Conservation (phyloP, 805 yeast species). For the Wickerhamomyces sydowiorum region DNA sequence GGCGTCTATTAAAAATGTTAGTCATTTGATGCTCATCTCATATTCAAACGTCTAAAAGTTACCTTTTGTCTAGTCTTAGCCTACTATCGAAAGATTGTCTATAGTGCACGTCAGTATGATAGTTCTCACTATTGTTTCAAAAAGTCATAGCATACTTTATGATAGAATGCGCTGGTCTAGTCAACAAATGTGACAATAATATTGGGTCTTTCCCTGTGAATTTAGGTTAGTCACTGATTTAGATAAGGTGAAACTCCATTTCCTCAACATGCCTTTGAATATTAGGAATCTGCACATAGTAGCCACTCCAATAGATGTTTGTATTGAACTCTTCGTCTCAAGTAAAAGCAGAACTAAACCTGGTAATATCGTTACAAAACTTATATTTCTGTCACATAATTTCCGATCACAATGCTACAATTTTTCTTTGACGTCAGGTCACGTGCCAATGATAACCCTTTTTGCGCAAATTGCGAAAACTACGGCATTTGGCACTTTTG, state of each 20-base stretch:
- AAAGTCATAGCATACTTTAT: constrained; percentile 45
- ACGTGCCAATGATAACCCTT: not conserved
- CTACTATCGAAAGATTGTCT: constrained; percentile 87
- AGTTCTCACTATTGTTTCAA: not conserved
- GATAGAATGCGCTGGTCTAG: constrained; percentile 95
- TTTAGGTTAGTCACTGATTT: not conserved
- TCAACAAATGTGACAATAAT: constrained; percentile 75
- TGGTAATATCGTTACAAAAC: no score
- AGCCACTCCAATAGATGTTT: no score
- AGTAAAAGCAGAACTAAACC: no score
- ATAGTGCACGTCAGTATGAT: constrained; percentile 1
- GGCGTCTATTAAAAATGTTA: constrained; percentile 44
- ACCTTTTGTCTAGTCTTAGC: constrained; percentile 66
- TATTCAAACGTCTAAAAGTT: no score
- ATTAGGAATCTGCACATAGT: constrained; percentile 89
- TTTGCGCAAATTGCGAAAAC: not conserved
- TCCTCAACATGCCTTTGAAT: constrained; percentile 56
- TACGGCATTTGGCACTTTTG: no score
- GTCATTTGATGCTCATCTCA: not conserved
- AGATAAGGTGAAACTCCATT: no score
- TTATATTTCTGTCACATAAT: no score
- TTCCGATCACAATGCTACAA: no score
- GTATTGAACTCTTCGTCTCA: no score
- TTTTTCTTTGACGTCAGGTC: not conserved
- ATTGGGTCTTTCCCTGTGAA: constrained; percentile 73